Conservation (phyloP, 768 basidiomycete genomes). For the Leccinum uliginosum region DNA sequence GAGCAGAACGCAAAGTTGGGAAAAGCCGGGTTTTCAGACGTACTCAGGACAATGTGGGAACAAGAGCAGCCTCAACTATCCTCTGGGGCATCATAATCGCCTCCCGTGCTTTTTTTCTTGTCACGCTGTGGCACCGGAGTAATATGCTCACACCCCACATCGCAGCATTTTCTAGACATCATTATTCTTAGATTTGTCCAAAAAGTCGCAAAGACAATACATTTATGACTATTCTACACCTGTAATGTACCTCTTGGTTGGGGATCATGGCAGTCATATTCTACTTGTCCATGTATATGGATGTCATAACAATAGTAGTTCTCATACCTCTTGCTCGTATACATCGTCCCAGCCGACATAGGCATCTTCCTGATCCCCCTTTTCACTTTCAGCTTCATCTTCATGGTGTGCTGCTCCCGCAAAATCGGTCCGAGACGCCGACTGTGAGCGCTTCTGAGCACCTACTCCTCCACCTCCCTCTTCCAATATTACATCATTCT, state of each 20-base stretch:
- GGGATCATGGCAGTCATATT: not conserved
- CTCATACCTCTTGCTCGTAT: conserved; percentile 69
- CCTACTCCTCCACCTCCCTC: conserved; percentile 38
- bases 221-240: conserved; percentile 28
- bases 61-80: conserved; percentile 49
- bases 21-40: conserved; percentile 86
- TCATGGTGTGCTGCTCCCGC: conserved; percentile 3
- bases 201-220: conserved; percentile 24
- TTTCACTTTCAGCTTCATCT: conserved; percentile 35
- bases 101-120: conserved; percentile 3
- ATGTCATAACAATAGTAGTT: not conserved
- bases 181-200: conserved; percentile 19
- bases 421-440: conserved; percentile 3
- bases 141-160: conserved; percentile 1
- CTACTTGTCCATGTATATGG: not conserved
- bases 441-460: conserved; percentile 32
- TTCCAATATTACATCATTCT: conserved; percentile 38
- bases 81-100: conserved; percentile 26
- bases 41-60: conserved; percentile 76
- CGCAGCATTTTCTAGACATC: conserved; percentile 21
- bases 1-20: conserved; percentile 90
- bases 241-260: conserved; percentile 17
- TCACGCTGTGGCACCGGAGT: conserved; percentile 8
- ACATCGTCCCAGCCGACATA: conserved; percentile 42
- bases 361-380: conserved; percentile 33